Evolutionary conservation across 805 yeast genomes (phyloP).

Genomic region (Metschnikowia santaceciliae): DNA sequence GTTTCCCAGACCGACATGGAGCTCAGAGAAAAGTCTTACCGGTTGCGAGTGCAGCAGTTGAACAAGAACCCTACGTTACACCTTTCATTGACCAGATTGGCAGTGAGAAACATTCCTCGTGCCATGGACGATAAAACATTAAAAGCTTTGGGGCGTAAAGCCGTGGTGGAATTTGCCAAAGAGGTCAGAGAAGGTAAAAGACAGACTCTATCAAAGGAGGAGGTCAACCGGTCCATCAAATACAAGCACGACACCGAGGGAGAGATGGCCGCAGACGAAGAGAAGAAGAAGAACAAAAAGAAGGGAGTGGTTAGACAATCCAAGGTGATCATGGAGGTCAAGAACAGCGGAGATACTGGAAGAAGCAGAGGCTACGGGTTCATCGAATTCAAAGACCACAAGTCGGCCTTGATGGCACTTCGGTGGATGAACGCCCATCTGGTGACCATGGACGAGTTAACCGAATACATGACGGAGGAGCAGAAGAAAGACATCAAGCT

Average conservation of each 20-base stretch:
- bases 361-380: conserved; percentile 97
- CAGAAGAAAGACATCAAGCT: conserved; percentile 53
- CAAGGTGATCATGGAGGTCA: conserved; percentile 87
- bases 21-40: conserved; percentile 81
- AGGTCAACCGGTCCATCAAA: conserved; percentile 71
- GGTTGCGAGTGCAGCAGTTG: conserved; percentile 82
- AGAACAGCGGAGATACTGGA: conserved; percentile 82
- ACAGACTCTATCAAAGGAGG: conserved; percentile 88
- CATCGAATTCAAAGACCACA: conserved; percentile 88
- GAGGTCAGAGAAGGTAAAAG: conserved; percentile 74
- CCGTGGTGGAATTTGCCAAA: conserved; percentile 88
- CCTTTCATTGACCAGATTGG: conserved; percentile 90
- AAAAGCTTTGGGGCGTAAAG: conserved; percentile 90
- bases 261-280: conserved; percentile 33
- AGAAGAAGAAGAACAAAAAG: conserved; percentile 60
- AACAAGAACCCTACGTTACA: conserved; percentile 88
- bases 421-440: conserved; percentile 96
- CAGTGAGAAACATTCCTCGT: conserved; percentile 90
- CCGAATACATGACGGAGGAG: conserved; percentile 66
- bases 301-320: conserved; percentile 92
- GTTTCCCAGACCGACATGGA: conserved; percentile 74
- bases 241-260: conserved; percentile 47
- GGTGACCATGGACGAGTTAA: conserved; percentile 66
- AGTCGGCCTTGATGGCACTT: conserved; percentile 88
- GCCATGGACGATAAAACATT: conserved; percentile 84